Conservation (phyloP, 208 protist genomes). For the Leishmania major region DNA sequence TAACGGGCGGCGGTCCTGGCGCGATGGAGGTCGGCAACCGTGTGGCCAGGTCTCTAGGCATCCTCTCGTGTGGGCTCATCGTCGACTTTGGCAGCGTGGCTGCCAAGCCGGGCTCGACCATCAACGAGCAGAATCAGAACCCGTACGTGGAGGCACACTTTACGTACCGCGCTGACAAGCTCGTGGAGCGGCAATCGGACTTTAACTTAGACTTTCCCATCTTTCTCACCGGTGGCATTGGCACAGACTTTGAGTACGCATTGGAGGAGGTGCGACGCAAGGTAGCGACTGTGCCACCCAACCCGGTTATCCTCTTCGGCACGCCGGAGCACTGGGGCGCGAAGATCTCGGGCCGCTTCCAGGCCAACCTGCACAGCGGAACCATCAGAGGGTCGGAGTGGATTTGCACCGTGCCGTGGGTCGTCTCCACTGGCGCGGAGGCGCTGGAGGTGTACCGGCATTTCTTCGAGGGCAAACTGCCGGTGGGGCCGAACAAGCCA, state of each 20-base stretch:
- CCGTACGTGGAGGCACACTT: slow-evolving; percentile 92
- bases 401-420: slow-evolving; percentile 92
- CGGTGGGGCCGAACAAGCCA: slow-evolving; percentile 69
- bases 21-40: slow-evolving; percentile 95
- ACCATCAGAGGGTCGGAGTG: slow-evolving; percentile 93
- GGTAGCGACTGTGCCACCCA: slow-evolving; percentile 81
- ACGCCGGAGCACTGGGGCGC: slow-evolving; percentile 67
- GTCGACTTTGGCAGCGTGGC: slow-evolving; percentile 91
- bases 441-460: slow-evolving; percentile 86
- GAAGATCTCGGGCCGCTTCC: slow-evolving; percentile 85
- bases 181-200: slow-evolving; percentile 93
- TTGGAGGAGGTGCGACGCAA: slow-evolving; percentile 94
- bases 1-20: slow-evolving; percentile 92
- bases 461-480: slow-evolving; percentile 84
- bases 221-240: slow-evolving; percentile 91
- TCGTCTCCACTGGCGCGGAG: slow-evolving; percentile 81
- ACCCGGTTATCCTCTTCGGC: slow-evolving; percentile 91
- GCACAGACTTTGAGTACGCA: slow-evolving; percentile 94
- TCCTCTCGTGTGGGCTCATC: slow-evolving; percentile 90
- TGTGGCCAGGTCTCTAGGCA: slow-evolving; percentile 88
- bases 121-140: slow-evolving; percentile 94
- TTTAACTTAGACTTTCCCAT: slow-evolving; percentile 95
- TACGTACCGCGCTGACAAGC: slow-evolving; percentile 91
- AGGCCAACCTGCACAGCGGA: slow-evolving; percentile 72
- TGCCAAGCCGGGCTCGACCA: slow-evolving; percentile 80